A percentile compares a stretch with the other conserved stretches of the same genome.
These are phyloP conservation scores for Aechmea fasciata DNA, from an alignment of 176 grass and related monocot genomes.

Conservation along the genomic window DNA sequence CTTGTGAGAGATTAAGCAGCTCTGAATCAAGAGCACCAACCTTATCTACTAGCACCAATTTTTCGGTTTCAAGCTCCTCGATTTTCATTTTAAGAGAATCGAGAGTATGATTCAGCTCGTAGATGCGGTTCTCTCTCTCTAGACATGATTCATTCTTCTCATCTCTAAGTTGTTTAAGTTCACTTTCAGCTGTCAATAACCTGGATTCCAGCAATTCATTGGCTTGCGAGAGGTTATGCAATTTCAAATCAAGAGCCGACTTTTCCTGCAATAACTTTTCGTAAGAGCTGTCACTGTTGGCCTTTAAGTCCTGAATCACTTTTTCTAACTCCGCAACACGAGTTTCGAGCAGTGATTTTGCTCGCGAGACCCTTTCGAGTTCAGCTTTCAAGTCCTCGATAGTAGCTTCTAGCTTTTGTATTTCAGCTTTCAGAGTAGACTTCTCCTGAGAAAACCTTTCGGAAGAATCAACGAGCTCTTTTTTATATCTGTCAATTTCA, in stretches of 20 bases:
- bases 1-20: conserved; percentile 35
- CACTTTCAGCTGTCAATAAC: conserved; percentile 25
- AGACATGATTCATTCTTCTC: conserved; percentile 27
- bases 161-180: conserved; percentile 28
- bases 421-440: conserved; percentile 39
- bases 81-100: no score
- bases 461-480: conserved; percentile 33
- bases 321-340: conserved; percentile 41
- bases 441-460: conserved; percentile 47
- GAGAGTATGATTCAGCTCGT: background rate
- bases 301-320: conserved; percentile 34
- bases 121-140: conserved; percentile 33
- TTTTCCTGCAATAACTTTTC: conserved; percentile 62
- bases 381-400: conserved; percentile 38
- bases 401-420: conserved; percentile 33
- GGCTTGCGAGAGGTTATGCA: conserved; percentile 34
- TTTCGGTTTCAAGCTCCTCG: no score
- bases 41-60: no score
- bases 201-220: conserved; percentile 35
- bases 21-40: conserved; percentile 29
- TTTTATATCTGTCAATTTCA: conserved; percentile 45
- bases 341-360: conserved; percentile 41
- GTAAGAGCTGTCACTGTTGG: conserved; percentile 21
- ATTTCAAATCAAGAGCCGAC: conserved; percentile 35
- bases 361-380: conserved; percentile 27